Conservation (phyloP, 2,329 filamentous ascomycete genomes). For the Drechslerella dactyloides region DNA sequence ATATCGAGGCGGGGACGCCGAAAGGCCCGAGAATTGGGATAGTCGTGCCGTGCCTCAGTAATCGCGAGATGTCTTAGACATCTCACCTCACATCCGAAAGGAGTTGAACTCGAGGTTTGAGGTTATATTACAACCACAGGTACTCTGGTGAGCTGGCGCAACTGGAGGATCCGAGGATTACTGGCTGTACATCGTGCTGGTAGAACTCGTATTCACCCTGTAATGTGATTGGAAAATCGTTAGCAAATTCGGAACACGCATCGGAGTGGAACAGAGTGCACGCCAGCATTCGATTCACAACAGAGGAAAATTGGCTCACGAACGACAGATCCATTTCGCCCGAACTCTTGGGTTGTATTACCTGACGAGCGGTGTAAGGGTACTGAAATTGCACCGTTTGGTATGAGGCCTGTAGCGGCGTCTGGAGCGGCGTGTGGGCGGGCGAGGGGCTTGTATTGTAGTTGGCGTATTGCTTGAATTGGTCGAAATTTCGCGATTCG, state of each 20-base stretch:
- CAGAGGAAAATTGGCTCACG: slow-evolving; percentile 44
- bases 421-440: slow-evolving; percentile 36
- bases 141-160: slow-evolving; percentile 48
- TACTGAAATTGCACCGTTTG: slow-evolving; percentile 43
- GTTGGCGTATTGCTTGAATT: slow-evolving; percentile 45
- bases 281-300: slow-evolving; percentile 3
- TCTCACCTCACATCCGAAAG: slow-evolving; percentile 35
- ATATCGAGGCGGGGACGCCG: slow-evolving; percentile 26
- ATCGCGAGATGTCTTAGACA: slow-evolving; percentile 50
- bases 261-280: slow-evolving; percentile 5
- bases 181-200: slow-evolving; percentile 48
- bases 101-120: slow-evolving; percentile 13
- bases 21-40: slow-evolving; percentile 20
- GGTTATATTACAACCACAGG: slow-evolving; percentile 36
- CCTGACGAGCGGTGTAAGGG: slow-evolving; percentile 47
- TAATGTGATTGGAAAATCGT: slow-evolving; percentile 23
- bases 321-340: slow-evolving; percentile 50
- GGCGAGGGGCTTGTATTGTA: slow-evolving; percentile 47
- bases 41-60: slow-evolving; percentile 41
- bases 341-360: slow-evolving; percentile 44
- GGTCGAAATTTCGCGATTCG: slow-evolving; percentile 42
- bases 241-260: slow-evolving; percentile 18
- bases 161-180: slow-evolving; percentile 40
- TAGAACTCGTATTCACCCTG: slow-evolving; percentile 49
- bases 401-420: slow-evolving; percentile 28